These are phyloP conservation scores for Lanmaoa pseudosensibilis DNA, from an alignment of 768 basidiomycete species.

Conservation along the genomic window DNA sequence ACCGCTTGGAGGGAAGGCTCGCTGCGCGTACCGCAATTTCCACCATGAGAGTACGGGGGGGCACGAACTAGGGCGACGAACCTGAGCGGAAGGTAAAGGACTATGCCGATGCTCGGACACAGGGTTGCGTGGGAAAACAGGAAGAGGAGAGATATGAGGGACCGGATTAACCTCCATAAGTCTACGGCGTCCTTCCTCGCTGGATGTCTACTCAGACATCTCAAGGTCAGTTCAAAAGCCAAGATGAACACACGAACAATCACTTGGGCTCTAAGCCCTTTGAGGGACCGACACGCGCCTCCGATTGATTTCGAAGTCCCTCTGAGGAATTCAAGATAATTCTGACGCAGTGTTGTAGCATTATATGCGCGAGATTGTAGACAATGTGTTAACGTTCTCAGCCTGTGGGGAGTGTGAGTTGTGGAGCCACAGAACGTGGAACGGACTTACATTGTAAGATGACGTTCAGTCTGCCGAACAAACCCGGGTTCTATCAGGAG, in stretches of 20 bases:
- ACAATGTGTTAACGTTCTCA: background rate
- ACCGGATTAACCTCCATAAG: background rate
- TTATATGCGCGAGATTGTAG: background rate
- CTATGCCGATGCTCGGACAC: no score
- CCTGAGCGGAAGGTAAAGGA: no score
- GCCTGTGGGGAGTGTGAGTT: background rate
- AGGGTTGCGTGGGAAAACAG: no score
- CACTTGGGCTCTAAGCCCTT: background rate
- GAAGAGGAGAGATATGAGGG: background rate
- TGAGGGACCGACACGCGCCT: background rate
- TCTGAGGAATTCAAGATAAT: background rate
- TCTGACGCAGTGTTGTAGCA: background rate
- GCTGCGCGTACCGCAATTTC: no score
- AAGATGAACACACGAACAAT: background rate
- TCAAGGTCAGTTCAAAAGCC: no score
- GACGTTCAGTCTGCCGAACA: background rate
- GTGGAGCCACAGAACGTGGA: no score
- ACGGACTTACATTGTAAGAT: background rate
- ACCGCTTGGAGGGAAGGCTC: no score
- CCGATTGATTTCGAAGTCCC: constrained; percentile 3
- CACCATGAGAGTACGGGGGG: no score
- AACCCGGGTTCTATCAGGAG: background rate
- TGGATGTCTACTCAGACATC: background rate
- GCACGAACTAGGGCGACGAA: no score
- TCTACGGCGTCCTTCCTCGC: background rate